Conservation (phyloP, 2,329 filamentous ascomycete genomes). For the Fusarium ramigenum region DNA sequence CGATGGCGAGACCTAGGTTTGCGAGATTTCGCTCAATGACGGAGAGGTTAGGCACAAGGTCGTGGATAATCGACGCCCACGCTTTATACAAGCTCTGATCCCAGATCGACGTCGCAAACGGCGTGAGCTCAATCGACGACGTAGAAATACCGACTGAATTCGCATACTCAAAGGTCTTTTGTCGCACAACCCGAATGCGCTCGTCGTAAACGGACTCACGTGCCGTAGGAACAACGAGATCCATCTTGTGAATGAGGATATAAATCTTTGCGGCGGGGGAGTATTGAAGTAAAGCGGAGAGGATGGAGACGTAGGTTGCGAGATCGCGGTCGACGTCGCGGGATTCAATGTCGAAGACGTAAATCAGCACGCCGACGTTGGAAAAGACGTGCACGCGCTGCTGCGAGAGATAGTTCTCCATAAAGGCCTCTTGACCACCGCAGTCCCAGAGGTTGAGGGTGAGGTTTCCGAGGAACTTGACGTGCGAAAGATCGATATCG, state of each 20-base stretch:
- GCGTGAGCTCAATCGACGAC: slow-evolving; percentile 72
- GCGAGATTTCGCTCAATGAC: slow-evolving; percentile 88
- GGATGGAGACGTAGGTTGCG: slow-evolving; percentile 90
- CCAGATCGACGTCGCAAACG: slow-evolving; percentile 97
- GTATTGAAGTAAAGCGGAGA: slow-evolving; percentile 87
- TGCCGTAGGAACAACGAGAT: slow-evolving; percentile 83
- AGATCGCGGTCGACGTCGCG: slow-evolving; percentile 94
- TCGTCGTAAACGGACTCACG: slow-evolving; percentile 87
- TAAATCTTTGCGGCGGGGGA: slow-evolving; percentile 86
- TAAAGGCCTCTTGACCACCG: slow-evolving; percentile 97
- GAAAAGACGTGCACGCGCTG: slow-evolving; percentile 97
- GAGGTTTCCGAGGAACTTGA: slow-evolving; percentile 97
- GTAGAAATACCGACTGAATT: slow-evolving; percentile 48
- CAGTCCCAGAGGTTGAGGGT: slow-evolving; percentile 99
- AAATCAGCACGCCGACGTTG: slow-evolving; percentile 96
- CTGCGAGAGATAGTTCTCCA: slow-evolving; percentile 96
- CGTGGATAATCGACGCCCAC: slow-evolving; percentile 98
- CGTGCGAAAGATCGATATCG: slow-evolving; percentile 97
- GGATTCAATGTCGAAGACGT: slow-evolving; percentile 98
- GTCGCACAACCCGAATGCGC: slow-evolving; percentile 78
- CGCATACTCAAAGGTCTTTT: slow-evolving; percentile 71
- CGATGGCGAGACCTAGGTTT: slow-evolving; percentile 83
- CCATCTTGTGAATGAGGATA: slow-evolving; percentile 98
- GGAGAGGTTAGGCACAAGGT: slow-evolving; percentile 91
- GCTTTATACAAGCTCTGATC: slow-evolving; percentile 98